Conservation (phyloP, 371 early-diverging fungal species). For the Mortierella sp. region DNA sequence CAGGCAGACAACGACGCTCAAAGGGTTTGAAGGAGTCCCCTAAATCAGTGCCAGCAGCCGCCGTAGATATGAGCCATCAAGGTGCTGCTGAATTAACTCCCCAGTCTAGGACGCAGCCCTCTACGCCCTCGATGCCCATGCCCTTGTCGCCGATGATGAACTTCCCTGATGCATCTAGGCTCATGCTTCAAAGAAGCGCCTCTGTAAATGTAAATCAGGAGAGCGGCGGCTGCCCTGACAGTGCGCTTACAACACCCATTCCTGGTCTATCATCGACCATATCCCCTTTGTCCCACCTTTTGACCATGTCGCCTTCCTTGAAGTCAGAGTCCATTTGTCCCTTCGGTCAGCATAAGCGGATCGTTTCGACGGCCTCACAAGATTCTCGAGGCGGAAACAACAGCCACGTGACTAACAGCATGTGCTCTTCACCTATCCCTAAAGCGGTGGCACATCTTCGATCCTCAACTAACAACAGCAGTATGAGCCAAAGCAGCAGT, state of each 20-base stretch:
- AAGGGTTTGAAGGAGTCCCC: too few relatives aligned
- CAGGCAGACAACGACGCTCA: too few relatives aligned
- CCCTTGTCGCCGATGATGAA: constrained; percentile 17
- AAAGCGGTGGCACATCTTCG: constrained; percentile 12
- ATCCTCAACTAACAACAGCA: constrained; percentile 15
- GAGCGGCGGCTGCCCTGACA: background rate
- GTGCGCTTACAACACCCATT: constrained; percentile 7
- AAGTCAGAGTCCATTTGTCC: background rate
- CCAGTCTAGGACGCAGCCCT: background rate
- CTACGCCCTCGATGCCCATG: constrained; percentile 8
- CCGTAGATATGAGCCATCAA: too few relatives aligned
- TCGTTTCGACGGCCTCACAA: constrained; percentile 12
- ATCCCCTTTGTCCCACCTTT: constrained; percentile 3
- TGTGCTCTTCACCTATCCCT: constrained; percentile 10
- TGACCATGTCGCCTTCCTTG: constrained; percentile 1
- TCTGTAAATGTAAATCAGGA: constrained; percentile 6
- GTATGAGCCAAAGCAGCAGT: background rate
- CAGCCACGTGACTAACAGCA: background rate
- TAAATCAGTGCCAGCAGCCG: too few relatives aligned
- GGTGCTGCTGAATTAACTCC: background rate
- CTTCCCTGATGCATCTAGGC: constrained; percentile 5
- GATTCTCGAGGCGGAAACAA: constrained; percentile 7
- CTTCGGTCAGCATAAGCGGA: constrained; percentile 9
- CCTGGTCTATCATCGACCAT: background rate
- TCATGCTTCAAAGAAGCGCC: constrained; percentile 3